A percentile compares a stretch with the other conserved stretches of the same genome.
Conservation (phyloP, 2,329 filamentous ascomycete genomes). For the Venturia aucupariae region DNA sequence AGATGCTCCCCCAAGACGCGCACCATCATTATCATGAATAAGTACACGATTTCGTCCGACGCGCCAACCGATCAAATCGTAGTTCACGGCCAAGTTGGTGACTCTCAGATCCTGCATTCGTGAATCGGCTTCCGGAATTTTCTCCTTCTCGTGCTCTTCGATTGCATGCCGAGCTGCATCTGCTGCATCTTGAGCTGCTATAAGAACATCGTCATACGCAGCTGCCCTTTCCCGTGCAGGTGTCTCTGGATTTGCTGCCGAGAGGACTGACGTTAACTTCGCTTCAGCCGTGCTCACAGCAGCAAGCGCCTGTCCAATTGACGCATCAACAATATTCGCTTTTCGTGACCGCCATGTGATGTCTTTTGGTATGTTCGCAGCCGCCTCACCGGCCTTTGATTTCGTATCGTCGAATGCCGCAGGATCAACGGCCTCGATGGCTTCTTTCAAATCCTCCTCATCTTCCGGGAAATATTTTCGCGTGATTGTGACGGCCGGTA, state of each 20-base stretch:
- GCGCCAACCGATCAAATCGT: constrained; percentile 87
- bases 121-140: constrained; percentile 70
- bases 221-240: constrained; percentile 58
- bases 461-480: constrained; percentile 66
- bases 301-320: constrained; percentile 76
- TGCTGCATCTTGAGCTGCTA: constrained; percentile 83
- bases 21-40: constrained; percentile 73
- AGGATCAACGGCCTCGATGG: constrained; percentile 63
- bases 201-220: constrained; percentile 85
- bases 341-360: constrained; percentile 79
- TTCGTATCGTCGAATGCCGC: constrained; percentile 34
- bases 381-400: background rate
- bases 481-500: constrained; percentile 70
- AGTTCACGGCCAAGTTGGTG: constrained; percentile 86
- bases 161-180: constrained; percentile 91
- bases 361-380: constrained; percentile 51
- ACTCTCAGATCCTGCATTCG: constrained; percentile 90
- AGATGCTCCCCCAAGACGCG: constrained; percentile 45
- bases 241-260: constrained; percentile 18
- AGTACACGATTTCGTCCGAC: constrained; percentile 87
- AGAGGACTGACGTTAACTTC: constrained; percentile 39
- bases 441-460: constrained; percentile 51
- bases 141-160: constrained; percentile 77
- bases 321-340: constrained; percentile 84
- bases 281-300: constrained; percentile 51